Evolutionary conservation across 1,284 basidiomycete species (phyloP).

Genomic region (Salmacisia buchloeana): DNA sequence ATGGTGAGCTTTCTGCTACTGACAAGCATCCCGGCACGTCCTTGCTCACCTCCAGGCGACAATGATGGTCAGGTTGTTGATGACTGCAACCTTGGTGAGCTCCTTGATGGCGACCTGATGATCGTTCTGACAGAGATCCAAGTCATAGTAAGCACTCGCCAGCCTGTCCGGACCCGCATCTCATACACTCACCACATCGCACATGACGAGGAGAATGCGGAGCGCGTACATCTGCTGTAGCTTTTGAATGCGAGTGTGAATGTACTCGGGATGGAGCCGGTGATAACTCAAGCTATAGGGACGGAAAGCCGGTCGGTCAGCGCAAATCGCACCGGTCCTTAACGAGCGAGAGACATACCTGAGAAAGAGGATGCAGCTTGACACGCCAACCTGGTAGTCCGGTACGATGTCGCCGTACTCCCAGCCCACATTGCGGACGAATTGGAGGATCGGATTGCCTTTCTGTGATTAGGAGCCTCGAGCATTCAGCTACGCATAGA

Average conservation of each 20-base stretch:
- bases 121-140: slow-evolving; percentile 61
- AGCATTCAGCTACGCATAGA: background rate
- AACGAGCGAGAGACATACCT: slow-evolving; percentile 9
- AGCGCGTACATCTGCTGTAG: slow-evolving; percentile 75
- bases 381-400: slow-evolving; percentile 56
- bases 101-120: slow-evolving; percentile 86
- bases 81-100: slow-evolving; percentile 70
- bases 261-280: slow-evolving; percentile 93
- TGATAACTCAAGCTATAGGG: slow-evolving; percentile 77
- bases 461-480: slow-evolving; percentile 56
- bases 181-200: slow-evolving; percentile 73
- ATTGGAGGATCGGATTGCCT: slow-evolving; percentile 78
- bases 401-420: slow-evolving; percentile 90
- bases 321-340: background rate
- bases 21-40: background rate
- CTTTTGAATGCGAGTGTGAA: slow-evolving; percentile 80
- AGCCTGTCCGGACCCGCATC: background rate
- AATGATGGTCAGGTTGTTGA: slow-evolving; percentile 87
- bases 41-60: slow-evolving; percentile 79
- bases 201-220: slow-evolving; percentile 80
- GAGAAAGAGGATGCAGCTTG: slow-evolving; percentile 41
- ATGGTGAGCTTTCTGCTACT: background rate
- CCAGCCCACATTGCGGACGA: slow-evolving; percentile 79
- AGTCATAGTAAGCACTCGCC: background rate
- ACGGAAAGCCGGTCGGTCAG: background rate